Evolutionary conservation across 2,329 filamentous ascomycete species (phyloP).

Genomic region (Fusarium lyarnte): DNA sequence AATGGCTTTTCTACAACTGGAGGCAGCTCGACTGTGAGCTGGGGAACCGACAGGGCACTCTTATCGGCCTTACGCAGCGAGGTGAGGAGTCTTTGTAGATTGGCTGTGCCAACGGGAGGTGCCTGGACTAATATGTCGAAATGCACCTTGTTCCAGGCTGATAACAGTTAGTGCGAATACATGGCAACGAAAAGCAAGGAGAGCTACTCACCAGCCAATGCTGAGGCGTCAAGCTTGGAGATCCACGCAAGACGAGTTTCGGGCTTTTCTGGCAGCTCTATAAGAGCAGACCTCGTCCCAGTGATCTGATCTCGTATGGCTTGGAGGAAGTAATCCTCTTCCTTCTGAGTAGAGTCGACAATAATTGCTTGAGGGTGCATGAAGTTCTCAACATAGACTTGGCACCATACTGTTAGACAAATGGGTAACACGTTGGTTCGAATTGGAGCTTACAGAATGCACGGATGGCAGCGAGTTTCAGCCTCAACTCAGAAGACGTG

Average conservation of each 20-base stretch:
- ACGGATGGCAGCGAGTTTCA: slow-evolving; percentile 70
- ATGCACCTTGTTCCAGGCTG: slow-evolving; percentile 79
- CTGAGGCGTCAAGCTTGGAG: slow-evolving; percentile 76
- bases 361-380: slow-evolving; percentile 82
- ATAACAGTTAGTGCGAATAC: slow-evolving; percentile 23
- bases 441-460: slow-evolving; percentile 65
- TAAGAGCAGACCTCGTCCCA: slow-evolving; percentile 67
- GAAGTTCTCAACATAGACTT: slow-evolving; percentile 74
- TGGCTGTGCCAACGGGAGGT: slow-evolving; percentile 74
- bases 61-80: slow-evolving; percentile 83
- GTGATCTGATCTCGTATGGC: slow-evolving; percentile 66
- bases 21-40: slow-evolving; percentile 87
- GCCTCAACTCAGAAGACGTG: slow-evolving; percentile 75
- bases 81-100: slow-evolving; percentile 77
- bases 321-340: slow-evolving; percentile 74
- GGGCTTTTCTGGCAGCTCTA: slow-evolving; percentile 75
- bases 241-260: slow-evolving; percentile 78
- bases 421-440: neutral
- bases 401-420: slow-evolving; percentile 1
- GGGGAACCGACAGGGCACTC: slow-evolving; percentile 72
- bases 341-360: slow-evolving; percentile 71
- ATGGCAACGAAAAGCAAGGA: slow-evolving; percentile 22
- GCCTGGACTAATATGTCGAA: slow-evolving; percentile 89
- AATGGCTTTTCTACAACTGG: slow-evolving; percentile 72
- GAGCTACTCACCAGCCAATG: slow-evolving; percentile 67